Evolutionary conservation across 139 green algal genomes (phyloP).

Genomic region (Volvox africanus): DNA sequence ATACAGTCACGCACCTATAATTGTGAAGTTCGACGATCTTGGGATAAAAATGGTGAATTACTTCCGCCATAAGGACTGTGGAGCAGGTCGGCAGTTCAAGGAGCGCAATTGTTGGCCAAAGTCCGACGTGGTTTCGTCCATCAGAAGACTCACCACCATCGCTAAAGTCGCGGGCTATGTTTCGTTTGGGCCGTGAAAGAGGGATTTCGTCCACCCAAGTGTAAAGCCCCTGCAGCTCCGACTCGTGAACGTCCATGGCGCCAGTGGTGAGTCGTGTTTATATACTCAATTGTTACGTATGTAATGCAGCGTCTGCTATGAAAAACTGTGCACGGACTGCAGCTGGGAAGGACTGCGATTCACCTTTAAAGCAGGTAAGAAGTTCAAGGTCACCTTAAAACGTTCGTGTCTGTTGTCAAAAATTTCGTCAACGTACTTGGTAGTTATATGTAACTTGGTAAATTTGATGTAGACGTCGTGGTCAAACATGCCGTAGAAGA

Average conservation of each 20-base stretch:
- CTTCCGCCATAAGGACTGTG: slow-evolving; percentile 92
- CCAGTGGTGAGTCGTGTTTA: neutral
- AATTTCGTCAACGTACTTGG: too few species aligned
- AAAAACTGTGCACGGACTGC: too few species aligned
- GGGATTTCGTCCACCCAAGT: slow-evolving; percentile 94
- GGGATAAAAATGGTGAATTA: slow-evolving; percentile 87
- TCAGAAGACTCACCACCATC: slow-evolving; percentile 82
- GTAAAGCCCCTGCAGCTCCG: slow-evolving; percentile 88
- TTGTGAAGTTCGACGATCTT: slow-evolving; percentile 95
- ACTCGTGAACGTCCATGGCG: slow-evolving; percentile 75
- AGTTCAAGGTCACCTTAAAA: too few species aligned
- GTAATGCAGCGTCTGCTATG: too few species aligned
- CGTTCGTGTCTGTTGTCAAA: too few species aligned
- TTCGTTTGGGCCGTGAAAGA: slow-evolving; percentile 89
- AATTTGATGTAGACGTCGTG: neutral
- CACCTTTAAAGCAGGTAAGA: too few species aligned
- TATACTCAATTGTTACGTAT: too few species aligned
- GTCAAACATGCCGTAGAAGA: neutral
- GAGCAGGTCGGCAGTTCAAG: neutral
- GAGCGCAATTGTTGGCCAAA: neutral
- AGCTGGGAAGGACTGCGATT: too few species aligned
- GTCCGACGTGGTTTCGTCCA: neutral
- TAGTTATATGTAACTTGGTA: neutral
- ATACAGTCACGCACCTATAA: slow-evolving; percentile 80
- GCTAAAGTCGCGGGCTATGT: slow-evolving; percentile 93